Evolutionary conservation across 1,139 yeast genomes (phyloP), one percentile per base, ranked within the genome.

Genomic region (Kurtzmaniella natalensis): DNA sequence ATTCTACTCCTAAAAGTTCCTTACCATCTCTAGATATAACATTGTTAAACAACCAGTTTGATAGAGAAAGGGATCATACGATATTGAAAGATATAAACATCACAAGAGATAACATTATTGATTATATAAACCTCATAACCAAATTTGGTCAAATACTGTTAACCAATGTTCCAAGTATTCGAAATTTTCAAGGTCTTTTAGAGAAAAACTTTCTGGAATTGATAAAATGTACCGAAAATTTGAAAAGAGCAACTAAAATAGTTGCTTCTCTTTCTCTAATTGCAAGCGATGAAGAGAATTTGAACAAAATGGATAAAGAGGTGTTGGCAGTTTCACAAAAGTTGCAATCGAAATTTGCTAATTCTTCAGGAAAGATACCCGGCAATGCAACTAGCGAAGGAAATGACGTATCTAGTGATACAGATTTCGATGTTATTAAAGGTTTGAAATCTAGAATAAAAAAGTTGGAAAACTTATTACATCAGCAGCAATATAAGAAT

Each of bases 401-500:
- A 33, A 48, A 53, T 16, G 59, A 57, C n/a, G 64, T 45, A 7
- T 60, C 55, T 3, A 37, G 39, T 8, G 61, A 57, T 24, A 44
- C 47, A 35, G 70, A 67, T 40, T 49, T 61, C 28, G 60, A 65
- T 28, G 44, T 73, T 9, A 59, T 78, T 3, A 68, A 66, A 42
- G 84, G 83, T 0, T 73, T 81, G 40, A 75, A 77, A 46, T 55
- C 65, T 14, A 57, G 88, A 36, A 78, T 82, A 17, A 72, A 67
- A 43, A 81, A 78, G 44, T 60, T 82, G 32, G 94, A 83, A 46
- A 76, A 72, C 37, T 55, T 81, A 21, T 54, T 83, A 10, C 88
- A 81, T 49, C 86, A 81, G 44, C 78, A 75, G 31, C 82, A 74
- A 41, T 77, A 72, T 47, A 71, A 72, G 33, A 73, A 76, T 39